phyloP scores from a whole-genome alignment of 345 rosid species.

The thale cress (Arabidopsis thaliana) region TAIR10.1 NC_003070.9:18619501-18620000 shows the following conservation, averaged over 20 bases:
- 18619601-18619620: constrained; percentile 82
- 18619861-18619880: not conserved
- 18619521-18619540: not conserved
- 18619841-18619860: constrained; percentile 4
- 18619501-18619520: not conserved
- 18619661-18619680: constrained; percentile 88
- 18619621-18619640: constrained; percentile 78
- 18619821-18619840: not conserved
- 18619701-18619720: constrained; percentile 90
- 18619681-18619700: constrained; percentile 88
- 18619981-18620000: not conserved
- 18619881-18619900: not conserved
- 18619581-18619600: constrained; percentile 89
- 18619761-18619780: constrained; percentile 17
- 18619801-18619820: not conserved
- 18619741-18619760: constrained; percentile 88
- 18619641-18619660: constrained; percentile 59
- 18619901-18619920: not conserved
- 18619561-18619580: constrained; percentile 74
- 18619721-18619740: constrained; percentile 83
- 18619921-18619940: not conserved
- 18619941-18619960: constrained; percentile 1
- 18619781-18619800: constrained; percentile 2
- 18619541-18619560: constrained; percentile 62
- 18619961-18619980: not conserved